Base-by-base conservation (phyloP, 2,329 filamentous ascomycete genomes). In the Aspergillus japonicus region DNA sequence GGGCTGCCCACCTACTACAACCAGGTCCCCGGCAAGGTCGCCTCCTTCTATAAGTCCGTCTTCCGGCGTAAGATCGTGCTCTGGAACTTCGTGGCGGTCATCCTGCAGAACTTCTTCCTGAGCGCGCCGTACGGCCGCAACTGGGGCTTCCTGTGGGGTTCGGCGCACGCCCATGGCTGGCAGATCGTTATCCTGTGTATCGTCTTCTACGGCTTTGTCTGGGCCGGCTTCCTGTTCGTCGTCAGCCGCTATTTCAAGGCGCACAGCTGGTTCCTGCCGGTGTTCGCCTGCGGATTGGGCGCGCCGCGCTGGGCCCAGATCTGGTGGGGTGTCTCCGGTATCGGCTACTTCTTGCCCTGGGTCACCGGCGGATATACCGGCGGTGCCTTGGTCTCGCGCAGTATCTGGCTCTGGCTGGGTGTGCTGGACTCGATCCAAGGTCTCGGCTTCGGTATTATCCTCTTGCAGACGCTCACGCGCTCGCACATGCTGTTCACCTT, bases 221-320 rank as follows among this genome's bases (percentile, higher is more conserved):
- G 87, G 87, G 76, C 79, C 31, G 64, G 50, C 31, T 60, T 74
- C 47, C 64, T 76, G 8, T 68, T 71, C 24, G 67, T 85, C 58
- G 82, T 88, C 64, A 81, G 78, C 11, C 71, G 76, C 56, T 77
- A 87, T 21, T 83, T 82, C 24, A 82, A 82, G 62, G 80, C 80
- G 14, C 86, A 89, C 71, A 83, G 81, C 52, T 89, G 87, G 87
- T 82, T 88, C 64, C 74, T 89, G 2, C 86, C 86, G n/a, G 82
- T 89, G 57, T 87, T 89, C 65, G 86, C 86, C 51, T 84, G 88
- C 61, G 86, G 85, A 11, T 81, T 89, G 11, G 85, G 74, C 2
- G 85, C 86, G 3, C 87, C 87, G 2, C 78, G 86, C 62, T 89
- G 86, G 86, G 82, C 81, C 8, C 87, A 89, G 71, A 87, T 88